These are phyloP conservation scores for Starmerella lactis-condensi DNA, from an alignment of 805 yeast genomes.

Conservation along the genomic window DNA sequence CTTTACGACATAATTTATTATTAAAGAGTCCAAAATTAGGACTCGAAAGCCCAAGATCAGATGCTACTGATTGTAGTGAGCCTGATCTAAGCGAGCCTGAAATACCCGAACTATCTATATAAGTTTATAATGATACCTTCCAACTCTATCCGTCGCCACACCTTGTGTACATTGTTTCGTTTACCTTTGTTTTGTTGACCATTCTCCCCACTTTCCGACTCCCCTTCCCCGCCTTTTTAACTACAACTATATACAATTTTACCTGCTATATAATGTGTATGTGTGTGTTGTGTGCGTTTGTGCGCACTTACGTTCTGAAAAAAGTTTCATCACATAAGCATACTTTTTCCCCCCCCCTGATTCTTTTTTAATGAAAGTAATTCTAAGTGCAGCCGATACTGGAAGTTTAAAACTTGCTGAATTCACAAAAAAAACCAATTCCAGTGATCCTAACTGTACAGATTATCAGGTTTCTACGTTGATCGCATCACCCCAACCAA, in stretches of 20 bases:
- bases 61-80: not conserved
- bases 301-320: too few species aligned
- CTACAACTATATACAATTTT: too few species aligned
- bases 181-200: not conserved
- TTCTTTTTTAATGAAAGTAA: constrained; percentile 32
- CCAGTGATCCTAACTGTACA: not conserved
- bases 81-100: constrained; percentile 1
- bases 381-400: constrained; percentile 35
- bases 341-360: too few species aligned
- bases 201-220: constrained; percentile 2
- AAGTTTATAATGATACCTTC: not conserved
- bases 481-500: too few species aligned
- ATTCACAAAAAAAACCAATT: constrained; percentile 33
- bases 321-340: too few species aligned
- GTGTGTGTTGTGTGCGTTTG: too few species aligned
- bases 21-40: constrained; percentile 1
- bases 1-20: constrained; percentile 1
- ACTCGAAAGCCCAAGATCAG: not conserved
- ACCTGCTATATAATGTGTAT: too few species aligned
- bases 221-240: too few species aligned
- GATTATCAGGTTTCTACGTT: too few species aligned
- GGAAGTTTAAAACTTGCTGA: constrained; percentile 38
- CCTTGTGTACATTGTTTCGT: not conserved
- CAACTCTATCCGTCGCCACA: not conserved
- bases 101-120: not conserved